Evolutionary conservation across 1,139 yeast species (phyloP), one percentile per base, ranked within the genome.

Genomic region (Yueomyces sp.): DNA sequence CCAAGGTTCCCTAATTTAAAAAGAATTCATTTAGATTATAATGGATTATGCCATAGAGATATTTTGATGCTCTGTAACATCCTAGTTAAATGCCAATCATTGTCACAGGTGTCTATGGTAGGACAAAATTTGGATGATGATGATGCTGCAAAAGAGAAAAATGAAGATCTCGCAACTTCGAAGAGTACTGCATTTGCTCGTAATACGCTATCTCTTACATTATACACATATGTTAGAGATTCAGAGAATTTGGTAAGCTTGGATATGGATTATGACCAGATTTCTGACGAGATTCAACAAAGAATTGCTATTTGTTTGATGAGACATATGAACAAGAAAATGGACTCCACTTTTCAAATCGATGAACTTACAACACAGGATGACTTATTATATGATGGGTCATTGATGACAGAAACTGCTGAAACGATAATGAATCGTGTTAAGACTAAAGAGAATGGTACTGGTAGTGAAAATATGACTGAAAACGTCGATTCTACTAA

Each of bases 301-400:
- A 74, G 89, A 58, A 76, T 87, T 48, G 93, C 94, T 0, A 75
- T 83, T 47, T 81, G 82, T 56, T 69, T 89, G 54, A 79, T 87
- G 81, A 74, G 82, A 55, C 87, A 87, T 57, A 80, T 87, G 82
- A 89, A 85, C 54, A 67, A 63, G 40, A 67, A 70, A 25, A 65
- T 78, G 56, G 72, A 72, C 47, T 67, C 70, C 25, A 72, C 68
- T 40, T 52, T 57, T 50, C 60, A 55, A 42, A 49, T 57, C 27
- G 62, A 59, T 37, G 60, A 59, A 25, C 48, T 55, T 34, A 43
- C 58, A 4, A 50, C 63, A 1, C 66, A 66, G 43, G 76, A 73
- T 56, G 76, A 73, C 45, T 58, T 74, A 38, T 60, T 73, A 39
- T 72, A 72, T 54, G 78, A 72, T 56, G 78, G 77, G n/a, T 65